Percentiles rank a stretch among this genome's conserved stretches.
Evolutionary conservation across 164 flowering plant species (phyloP).

Genomic region (Cinnamomum chago): DNA sequence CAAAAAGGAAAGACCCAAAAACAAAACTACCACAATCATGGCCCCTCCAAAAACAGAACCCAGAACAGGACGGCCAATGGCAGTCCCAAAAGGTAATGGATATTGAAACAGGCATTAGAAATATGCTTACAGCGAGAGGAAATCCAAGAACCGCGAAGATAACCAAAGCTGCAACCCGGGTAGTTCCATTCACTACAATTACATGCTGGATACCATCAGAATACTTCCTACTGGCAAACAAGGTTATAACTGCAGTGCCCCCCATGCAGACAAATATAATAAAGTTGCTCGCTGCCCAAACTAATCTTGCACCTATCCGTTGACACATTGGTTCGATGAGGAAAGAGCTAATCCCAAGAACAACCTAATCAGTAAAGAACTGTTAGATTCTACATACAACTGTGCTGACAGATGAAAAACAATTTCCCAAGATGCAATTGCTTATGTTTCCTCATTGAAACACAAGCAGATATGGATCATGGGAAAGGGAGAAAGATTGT

Average conservation of each 20-base stretch:
- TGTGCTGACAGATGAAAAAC: background rate
- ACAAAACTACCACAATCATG: no score
- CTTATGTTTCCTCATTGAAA: background rate
- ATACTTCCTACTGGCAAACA: constrained; percentile 49
- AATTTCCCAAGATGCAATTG: constrained; percentile 1
- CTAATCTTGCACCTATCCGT: constrained; percentile 69
- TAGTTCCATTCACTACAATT: constrained; percentile 42
- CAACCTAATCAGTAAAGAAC: constrained; percentile 46
- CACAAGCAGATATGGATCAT: background rate
- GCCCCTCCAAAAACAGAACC: no score
- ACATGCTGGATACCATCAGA: constrained; percentile 60
- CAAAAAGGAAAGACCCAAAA: no score
- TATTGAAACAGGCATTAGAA: background rate
- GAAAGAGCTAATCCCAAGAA: constrained; percentile 89
- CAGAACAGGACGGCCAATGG: no score
- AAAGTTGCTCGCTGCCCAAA: constrained; percentile 93
- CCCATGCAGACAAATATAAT: constrained; percentile 91
- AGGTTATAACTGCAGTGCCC: constrained; percentile 74
- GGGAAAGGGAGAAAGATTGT: background rate
- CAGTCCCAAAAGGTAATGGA: background rate
- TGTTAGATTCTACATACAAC: constrained; percentile 5
- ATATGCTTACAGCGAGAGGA: constrained; percentile 81
- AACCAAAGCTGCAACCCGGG: constrained; percentile 63
- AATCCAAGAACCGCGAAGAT: constrained; percentile 86
- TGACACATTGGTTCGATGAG: constrained; percentile 90